Base-by-base conservation (phyloP, 2,329 filamentous ascomycete species). In the Conoideocrella luteorostrata region DNA sequence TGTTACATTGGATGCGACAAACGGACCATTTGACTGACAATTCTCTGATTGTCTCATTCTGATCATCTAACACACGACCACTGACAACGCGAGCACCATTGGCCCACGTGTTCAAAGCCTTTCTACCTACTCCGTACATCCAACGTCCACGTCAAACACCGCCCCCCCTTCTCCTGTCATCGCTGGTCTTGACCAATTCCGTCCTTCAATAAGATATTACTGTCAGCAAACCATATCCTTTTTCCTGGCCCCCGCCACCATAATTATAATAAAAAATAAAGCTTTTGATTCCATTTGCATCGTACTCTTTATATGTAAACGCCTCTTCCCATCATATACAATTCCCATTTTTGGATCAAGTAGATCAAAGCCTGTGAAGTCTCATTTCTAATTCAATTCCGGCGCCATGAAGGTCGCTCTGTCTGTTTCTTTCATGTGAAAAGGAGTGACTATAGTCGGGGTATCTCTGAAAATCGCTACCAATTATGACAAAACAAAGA, bases 391-490 rank as follows among this genome's bases (percentile, higher is more conserved):
- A 15, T 24, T 22, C 13, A n/a, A 21, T 43, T 34, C 36, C 18
- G 22, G 35, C 35, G 34, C 35, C 34, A 22, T 13, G 15, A 13
- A 21, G 15, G 20, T 37, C n/a, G 39, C 20, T 30, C 24, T n/a
- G 21, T 23, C 18, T 26, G 33, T 37, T 32, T 15, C 23, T 39
- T 34, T 34, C n/a, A 9, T 17, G 5, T 38, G 35, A 35, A 48
- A 55, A 53, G 30, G 53, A 55, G 47, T 51, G 49, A 52, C 55
- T 48, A 33, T 32, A 52, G 55, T 57, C 43, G 48, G 55, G 54
- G 56, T 59, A 59, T 59, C 56, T 54, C 47, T 43, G 30, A 24
- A 34, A 46, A 12, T 39, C 24, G 39, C 30, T 22, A 22, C 28
- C 35, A 4, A 21, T 30, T 37, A 20, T 12, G 33, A 40, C 37